Conservation (phyloP, 2,329 filamentous ascomycete species). For the Alternaria ethzedia region DNA sequence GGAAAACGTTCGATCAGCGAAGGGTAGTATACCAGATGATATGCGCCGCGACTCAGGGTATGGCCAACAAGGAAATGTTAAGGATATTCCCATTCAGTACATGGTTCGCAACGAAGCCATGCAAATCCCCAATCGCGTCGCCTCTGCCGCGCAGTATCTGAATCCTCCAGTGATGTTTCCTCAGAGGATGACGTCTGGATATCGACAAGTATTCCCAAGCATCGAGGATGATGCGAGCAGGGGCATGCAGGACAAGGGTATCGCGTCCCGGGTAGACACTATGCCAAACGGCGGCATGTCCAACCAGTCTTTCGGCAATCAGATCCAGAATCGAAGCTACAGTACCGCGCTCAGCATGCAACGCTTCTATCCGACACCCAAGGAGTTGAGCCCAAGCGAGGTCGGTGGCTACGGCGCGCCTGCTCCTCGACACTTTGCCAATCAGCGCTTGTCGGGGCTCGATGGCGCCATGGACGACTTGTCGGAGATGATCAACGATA, state of each 20-base stretch:
- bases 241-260: slow-evolving; percentile 25
- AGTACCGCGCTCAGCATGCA: slow-evolving; percentile 32
- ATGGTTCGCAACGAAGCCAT: slow-evolving; percentile 19
- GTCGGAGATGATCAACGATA: slow-evolving; percentile 35
- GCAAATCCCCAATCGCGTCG: slow-evolving; percentile 22
- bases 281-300: slow-evolving; percentile 14
- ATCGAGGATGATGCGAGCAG: slow-evolving; percentile 19
- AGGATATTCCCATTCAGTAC: slow-evolving; percentile 16
- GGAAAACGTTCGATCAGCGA: slow-evolving; percentile 35
- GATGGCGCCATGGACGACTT: slow-evolving; percentile 51
- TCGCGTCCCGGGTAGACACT: slow-evolving; percentile 14
- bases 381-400: slow-evolving; percentile 25
- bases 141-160: slow-evolving; percentile 18
- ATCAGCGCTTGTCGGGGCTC: slow-evolving; percentile 40
- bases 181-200: slow-evolving; percentile 14
- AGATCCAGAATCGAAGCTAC: slow-evolving; percentile 28
- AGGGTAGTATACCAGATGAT: slow-evolving; percentile 11
- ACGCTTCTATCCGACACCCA: slow-evolving; percentile 31
- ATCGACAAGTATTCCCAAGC: slow-evolving; percentile 14
- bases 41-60: slow-evolving; percentile 22
- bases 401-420: slow-evolving; percentile 10
- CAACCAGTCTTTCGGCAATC: slow-evolving; percentile 35
- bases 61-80: slow-evolving; percentile 14
- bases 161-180: slow-evolving; percentile 16
- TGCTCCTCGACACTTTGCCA: slow-evolving; percentile 26